Evolutionary conservation across 2,329 filamentous ascomycete genomes (phyloP), one percentile per base, ranked within the genome.

Genomic region (Exophiala aquamarina): DNA sequence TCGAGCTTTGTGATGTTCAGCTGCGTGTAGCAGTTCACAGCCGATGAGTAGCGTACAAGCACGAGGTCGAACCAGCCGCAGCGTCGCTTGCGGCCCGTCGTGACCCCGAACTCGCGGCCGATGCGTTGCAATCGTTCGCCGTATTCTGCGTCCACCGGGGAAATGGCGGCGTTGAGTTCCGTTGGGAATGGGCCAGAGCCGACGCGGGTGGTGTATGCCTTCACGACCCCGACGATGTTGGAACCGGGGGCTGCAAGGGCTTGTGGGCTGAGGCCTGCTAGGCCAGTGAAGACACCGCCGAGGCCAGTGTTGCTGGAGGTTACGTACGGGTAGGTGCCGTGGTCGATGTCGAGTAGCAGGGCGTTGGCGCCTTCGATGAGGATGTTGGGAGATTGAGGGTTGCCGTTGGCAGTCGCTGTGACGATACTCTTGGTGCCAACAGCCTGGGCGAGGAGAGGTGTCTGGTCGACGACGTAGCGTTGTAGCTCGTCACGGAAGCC

Each of bases 21-120:
- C 10, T 70, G 66, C 13, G 73, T 75, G 63, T 75, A 76, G 63
- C 73, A 70, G 65, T 75, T 76, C 56, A 76, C 67, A 10, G 76
- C 67, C 21, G 79, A 77, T 62, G 77, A 81, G 71, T 82, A 81
- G 60, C 80, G 79, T 57, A 81, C 70, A 13, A 84, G 71, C n/a
- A 84, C 80, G 32, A 84, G 71, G 61, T 84, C 81, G 55, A 84
- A 73, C 81, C 81, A 84, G 41, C 81, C 81, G 57, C 81, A 84
- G 51, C 81, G 77, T 29, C 81, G 75, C 58, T 74, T 77, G 39
- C 81, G 76, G 42, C 81, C 81, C 4, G 81, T 84, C 2, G 76
- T 80, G 34, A 79, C 76, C 50, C 81, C 76, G 46, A 75, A 73
- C 59, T 79, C 76, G 49, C 70, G 69, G 40, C 76, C 76, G 28